Base-by-base conservation (phyloP, 257 asterid genomes). In the Capsicum baccatum region DNA sequence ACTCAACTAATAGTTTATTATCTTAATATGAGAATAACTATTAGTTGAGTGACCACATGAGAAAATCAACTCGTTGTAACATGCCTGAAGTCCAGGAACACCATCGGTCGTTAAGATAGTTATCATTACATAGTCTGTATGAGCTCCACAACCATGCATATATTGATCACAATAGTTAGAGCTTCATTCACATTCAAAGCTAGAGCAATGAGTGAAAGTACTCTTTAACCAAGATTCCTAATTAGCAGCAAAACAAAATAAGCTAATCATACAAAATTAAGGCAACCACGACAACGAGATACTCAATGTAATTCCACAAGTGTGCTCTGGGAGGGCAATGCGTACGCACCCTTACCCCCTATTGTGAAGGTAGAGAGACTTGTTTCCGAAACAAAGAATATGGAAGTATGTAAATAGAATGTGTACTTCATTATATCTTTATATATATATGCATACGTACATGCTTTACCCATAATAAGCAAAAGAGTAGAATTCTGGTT, bases 101-200 rank as follows among this genome's bases (percentile, higher is more conserved):
- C 92, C 91, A 84, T 91, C 90, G 10, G 94, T 83, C 10, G 88
- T 88, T 48, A 92, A 89, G 83, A 92, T 91, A 80, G 92, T 92
- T 74, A 91, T 79, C 94, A 91, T 91, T 80, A 94, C 95, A 87
- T 86, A 92, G 87, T 92, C 95, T 67, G 94, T 91, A 90, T 92
- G 95, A 83, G 94, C 92, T 66, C 92, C 91, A 81, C 93, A 91
- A 79, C 95, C 93, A 71, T 78, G 88, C 67, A 85, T 85, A 81
- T 86, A 85, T 82, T 88, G 86, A 85, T 80, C 85, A 55, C 78
- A 79, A 76, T 63, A 59, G 78, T 85, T 89, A 21, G 21, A 21
- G 83, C 92, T 80, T 92, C 90, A n/a, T 88, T 90, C 84, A 80
- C 85, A 89, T 90, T 83, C 64, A 92, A 82, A 26, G 95, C 90